Evolutionary conservation across 352 stramenopile species (phyloP), one percentile per base, ranked within the genome.

Genomic region (Pythium vanterpoolii): DNA sequence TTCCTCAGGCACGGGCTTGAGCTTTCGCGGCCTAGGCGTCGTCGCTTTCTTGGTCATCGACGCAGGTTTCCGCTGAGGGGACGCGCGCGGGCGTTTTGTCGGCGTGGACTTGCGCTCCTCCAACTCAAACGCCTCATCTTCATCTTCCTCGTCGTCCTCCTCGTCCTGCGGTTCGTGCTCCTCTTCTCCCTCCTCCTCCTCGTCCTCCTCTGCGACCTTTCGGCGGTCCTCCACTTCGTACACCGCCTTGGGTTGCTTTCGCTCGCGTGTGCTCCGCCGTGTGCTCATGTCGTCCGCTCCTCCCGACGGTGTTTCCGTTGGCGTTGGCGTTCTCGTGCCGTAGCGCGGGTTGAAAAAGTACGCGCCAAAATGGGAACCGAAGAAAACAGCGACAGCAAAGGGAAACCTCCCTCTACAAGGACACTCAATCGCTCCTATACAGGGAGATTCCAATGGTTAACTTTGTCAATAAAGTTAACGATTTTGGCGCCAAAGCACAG

Each of bases 191-290:
- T 71, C 58, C 7, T 71, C 42, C 26, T 68, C 58, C 33, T 48
- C 53, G 9, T 56, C 43, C 16, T 49, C 66, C 3, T 48, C 52
- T 3, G 64, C 60, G 9, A 59, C 39, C 4, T 77, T 57, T 5
- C 80, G 83, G 18, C 43, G 66, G 57, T 89, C 76, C 49, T 83
- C 72, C 49, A 90, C 79, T 54, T 86, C 72, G 66, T 91, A 94
- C 26, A 94, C 76, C 18, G 62, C 53, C 63, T 78, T 87, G 27
- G 84, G 84, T 68, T 77, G 79, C 49, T 72, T 83, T 19, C 83
- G 79, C 64, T 80, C 66, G 21, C 84, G 84, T 26, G 69, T 83
- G 56, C 82, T 79, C 42, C 84, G 79, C 14, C 84, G 80, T 42
- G 64, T 53, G 54, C 50, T 74, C 69, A 84, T 85, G 13, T 42